Evolutionary conservation across 176 grass and related monocot species (phyloP).

Genomic region (Chrysopogon serrulatus): DNA sequence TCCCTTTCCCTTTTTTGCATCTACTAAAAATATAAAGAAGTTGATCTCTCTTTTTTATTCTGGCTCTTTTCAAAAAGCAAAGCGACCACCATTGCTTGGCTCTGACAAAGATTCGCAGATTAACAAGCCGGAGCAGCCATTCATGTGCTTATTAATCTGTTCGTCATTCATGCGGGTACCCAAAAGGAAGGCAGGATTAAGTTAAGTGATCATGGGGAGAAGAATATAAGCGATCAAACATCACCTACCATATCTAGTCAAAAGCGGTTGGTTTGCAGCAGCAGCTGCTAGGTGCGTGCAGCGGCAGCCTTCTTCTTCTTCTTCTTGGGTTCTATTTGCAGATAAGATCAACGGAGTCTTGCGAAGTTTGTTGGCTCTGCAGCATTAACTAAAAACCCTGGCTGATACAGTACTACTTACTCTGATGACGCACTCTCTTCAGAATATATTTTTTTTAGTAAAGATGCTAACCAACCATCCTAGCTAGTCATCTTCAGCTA

Average conservation of each 20-base stretch:
- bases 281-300: background rate
- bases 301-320: too few species aligned
- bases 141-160: background rate
- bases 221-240: conserved; percentile 5
- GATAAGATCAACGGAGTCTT: background rate
- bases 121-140: background rate
- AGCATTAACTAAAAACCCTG: background rate
- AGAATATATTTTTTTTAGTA: background rate
- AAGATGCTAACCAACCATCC: background rate
- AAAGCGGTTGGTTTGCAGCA: conserved; percentile 1
- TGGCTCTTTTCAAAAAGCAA: background rate
- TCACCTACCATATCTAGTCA: conserved; percentile 23
- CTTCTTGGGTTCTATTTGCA: background rate
- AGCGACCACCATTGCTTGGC: background rate
- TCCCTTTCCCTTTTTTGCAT: background rate
- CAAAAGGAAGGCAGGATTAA: background rate
- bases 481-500: background rate
- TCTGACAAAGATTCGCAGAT: background rate
- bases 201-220: background rate
- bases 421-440: background rate
- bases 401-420: background rate
- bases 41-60: background rate
- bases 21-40: too few species aligned
- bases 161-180: background rate
- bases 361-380: background rate